Evolutionary conservation across 208 protist genomes (phyloP).

Genomic region (Kentomonas sorsogonicus): DNA sequence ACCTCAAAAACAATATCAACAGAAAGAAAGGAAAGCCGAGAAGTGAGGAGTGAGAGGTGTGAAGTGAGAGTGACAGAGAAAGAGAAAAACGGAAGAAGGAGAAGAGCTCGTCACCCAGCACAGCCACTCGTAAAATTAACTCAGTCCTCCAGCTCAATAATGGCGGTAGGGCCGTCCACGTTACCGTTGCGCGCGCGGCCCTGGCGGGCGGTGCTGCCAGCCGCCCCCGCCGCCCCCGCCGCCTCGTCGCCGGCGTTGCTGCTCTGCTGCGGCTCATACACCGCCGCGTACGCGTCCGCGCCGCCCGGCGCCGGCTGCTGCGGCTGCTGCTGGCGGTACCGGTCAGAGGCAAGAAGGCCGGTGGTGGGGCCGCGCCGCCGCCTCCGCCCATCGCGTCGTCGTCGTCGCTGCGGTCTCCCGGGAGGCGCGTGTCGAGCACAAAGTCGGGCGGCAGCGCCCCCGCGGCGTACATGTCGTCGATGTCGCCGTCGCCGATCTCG

Average conservation of each 20-base stretch:
- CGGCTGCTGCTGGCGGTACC: too few relatives aligned
- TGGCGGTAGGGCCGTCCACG: constrained; percentile 18
- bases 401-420: too few relatives aligned
- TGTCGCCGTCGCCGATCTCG: constrained; percentile 56
- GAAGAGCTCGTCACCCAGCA: neutral
- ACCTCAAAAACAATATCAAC: neutral
- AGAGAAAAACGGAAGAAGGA: neutral
- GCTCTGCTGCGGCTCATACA: too few relatives aligned
- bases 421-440: neutral
- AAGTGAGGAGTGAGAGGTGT: too few relatives aligned
- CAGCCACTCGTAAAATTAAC: neutral
- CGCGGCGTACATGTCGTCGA: constrained; percentile 77
- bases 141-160: constrained; percentile 88
- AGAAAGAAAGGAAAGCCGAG: constrained; percentile 3
- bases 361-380: neutral
- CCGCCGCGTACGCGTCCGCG: too few relatives aligned
- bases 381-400: neutral
- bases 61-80: neutral
- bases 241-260: too few relatives aligned
- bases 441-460: neutral
- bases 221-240: neutral
- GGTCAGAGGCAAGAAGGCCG: too few relatives aligned
- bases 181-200: neutral
- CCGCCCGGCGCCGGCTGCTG: neutral
- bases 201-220: neutral